Evolutionary conservation across 1,284 basidiomycete species (phyloP).

Genomic region (Cerioporus squamosus): DNA sequence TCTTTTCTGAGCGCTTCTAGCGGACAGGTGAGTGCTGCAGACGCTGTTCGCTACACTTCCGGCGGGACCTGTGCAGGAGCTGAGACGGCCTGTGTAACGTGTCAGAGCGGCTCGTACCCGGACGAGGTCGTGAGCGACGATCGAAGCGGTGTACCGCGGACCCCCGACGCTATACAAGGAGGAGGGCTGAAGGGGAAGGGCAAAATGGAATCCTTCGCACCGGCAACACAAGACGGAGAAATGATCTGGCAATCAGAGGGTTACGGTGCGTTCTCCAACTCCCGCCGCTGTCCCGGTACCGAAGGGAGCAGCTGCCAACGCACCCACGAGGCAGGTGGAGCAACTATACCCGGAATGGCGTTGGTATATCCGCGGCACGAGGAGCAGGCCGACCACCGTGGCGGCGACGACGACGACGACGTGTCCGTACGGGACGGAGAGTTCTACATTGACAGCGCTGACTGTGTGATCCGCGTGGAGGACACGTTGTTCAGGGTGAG

Average conservation of each 20-base stretch:
- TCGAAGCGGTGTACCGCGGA: slow-evolving; percentile 7
- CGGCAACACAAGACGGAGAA: background rate
- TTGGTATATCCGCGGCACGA: no score
- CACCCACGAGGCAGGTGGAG: slow-evolving; percentile 22
- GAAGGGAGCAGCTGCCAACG: slow-evolving; percentile 6
- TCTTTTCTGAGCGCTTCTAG: background rate
- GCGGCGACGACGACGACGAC: background rate
- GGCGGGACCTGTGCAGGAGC: background rate
- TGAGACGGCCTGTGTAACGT: slow-evolving; percentile 10
- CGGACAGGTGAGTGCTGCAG: background rate
- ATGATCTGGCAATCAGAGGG: slow-evolving; percentile 8
- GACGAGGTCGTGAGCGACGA: background rate
- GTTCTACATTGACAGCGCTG: slow-evolving; percentile 44
- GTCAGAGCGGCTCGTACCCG: slow-evolving; percentile 3
- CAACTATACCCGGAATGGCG: background rate
- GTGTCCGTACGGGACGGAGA: slow-evolving; percentile 23
- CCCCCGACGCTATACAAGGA: slow-evolving; percentile 12
- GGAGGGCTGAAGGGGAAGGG: slow-evolving; percentile 9
- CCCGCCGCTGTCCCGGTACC: background rate
- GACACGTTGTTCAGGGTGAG: slow-evolving; percentile 51
- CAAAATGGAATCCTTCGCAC: slow-evolving; percentile 1
- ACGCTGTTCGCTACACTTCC: background rate
- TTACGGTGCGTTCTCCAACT: slow-evolving; percentile 4
- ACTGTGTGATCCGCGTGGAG: slow-evolving; percentile 51
- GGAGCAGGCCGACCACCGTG: no score